These are phyloP conservation scores for Ramalina intermedia DNA, from an alignment of 495 filamentous ascomycete genomes.

Conservation along the genomic window DNA sequence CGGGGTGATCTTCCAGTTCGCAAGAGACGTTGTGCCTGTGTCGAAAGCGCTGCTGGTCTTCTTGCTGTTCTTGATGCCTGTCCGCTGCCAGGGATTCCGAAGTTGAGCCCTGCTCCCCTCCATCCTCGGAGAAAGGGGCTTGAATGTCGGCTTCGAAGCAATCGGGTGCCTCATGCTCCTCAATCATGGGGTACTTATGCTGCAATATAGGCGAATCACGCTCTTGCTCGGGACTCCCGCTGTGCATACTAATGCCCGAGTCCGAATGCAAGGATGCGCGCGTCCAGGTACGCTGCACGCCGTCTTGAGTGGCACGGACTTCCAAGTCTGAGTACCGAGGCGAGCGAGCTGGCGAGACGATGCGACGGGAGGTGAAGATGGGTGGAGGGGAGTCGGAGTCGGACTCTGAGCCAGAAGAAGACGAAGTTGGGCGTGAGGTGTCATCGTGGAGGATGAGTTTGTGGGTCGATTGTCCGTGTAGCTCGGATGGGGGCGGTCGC, in stretches of 20 bases:
- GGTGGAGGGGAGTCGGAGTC: not conserved
- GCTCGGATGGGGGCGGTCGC: no score
- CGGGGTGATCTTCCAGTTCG: conserved; percentile 7
- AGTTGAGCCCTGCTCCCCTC: not conserved
- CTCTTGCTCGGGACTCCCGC: conserved; percentile 12
- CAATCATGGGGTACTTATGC: conserved; percentile 13
- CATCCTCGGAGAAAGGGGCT: not conserved
- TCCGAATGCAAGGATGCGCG: conserved; percentile 14
- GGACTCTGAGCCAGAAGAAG: no score
- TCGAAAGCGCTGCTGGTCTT: not conserved
- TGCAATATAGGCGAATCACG: conserved; percentile 10
- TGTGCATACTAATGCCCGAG: conserved; percentile 15
- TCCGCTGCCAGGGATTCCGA: not conserved
- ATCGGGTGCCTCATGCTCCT: not conserved
- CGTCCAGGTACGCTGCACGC: conserved; percentile 6
- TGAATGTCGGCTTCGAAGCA: not conserved
- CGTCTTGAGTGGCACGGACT: conserved; percentile 10
- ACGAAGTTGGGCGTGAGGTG: no score
- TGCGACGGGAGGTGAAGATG: not conserved
- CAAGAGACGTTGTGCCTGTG: conserved; percentile 6
- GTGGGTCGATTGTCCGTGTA: not conserved
- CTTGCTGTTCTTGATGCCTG: not conserved
- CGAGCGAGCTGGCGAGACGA: conserved; percentile 1
- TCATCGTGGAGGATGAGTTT: not conserved
- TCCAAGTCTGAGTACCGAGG: conserved; percentile 16